These are phyloP conservation scores for Exophiala sideris DNA, from an alignment of 2,329 filamentous ascomycete species.

Conservation along the genomic window DNA sequence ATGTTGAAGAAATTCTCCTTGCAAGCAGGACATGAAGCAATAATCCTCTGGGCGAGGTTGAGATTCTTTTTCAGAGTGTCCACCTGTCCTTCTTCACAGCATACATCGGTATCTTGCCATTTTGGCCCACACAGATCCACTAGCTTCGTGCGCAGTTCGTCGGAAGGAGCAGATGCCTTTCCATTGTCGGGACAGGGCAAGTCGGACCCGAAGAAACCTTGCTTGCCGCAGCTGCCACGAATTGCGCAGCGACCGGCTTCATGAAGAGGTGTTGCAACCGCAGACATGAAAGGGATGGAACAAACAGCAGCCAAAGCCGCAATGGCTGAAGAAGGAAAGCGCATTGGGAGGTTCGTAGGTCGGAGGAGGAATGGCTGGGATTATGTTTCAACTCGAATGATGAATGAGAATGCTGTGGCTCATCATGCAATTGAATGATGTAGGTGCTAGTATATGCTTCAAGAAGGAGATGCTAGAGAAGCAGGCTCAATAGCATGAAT, in stretches of 20 bases:
- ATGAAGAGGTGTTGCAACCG: conserved; percentile 55
- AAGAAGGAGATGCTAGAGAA: neutral
- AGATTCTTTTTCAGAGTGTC: conserved; percentile 78
- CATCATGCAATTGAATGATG: neutral
- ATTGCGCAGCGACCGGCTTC: conserved; percentile 88
- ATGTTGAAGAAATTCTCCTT: conserved; percentile 98
- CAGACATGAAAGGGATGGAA: conserved; percentile 13
- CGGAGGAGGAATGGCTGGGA: neutral
- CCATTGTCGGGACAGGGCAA: conserved; percentile 92
- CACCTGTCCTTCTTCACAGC: conserved; percentile 81
- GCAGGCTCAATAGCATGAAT: neutral
- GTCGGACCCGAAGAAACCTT: conserved; percentile 83
- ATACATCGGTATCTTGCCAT: conserved; percentile 80
- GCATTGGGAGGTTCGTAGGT: conserved; percentile 8
- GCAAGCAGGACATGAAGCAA: conserved; percentile 92
- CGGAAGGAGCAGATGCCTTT: conserved; percentile 69
- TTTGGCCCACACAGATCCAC: conserved; percentile 81
- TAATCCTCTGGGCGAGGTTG: conserved; percentile 80
- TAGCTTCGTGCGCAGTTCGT: conserved; percentile 69
- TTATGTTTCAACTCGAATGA: neutral
- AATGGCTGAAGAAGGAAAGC: conserved; percentile 2
- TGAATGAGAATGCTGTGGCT: neutral
- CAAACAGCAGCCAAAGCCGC: conserved; percentile 14
- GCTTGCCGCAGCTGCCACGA: conserved; percentile 84
- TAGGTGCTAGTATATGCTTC: neutral